phyloP scores from a whole-genome alignment of 148 eudicot genomes.

The Camellia granthamiana region DNA sequence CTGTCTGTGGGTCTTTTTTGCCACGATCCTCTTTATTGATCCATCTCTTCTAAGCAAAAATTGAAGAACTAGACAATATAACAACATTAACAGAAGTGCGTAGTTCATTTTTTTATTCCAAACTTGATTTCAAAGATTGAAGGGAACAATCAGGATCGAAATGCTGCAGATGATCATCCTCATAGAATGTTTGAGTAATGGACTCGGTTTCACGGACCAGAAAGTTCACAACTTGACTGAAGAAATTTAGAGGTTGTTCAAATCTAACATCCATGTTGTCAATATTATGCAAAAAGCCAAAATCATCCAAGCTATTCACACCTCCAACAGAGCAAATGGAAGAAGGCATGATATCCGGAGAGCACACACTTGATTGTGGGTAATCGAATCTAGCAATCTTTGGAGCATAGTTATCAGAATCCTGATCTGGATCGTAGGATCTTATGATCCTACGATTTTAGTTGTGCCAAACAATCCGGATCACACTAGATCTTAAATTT shows the following conservation, averaged over 20 bases:
- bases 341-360: conserved; percentile 62
- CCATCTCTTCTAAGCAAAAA: conserved; percentile 61
- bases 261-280: conserved; percentile 47
- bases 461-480: no score
- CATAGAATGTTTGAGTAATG: conserved; percentile 38
- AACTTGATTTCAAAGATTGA: conserved; percentile 30
- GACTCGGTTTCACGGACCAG: conserved; percentile 49
- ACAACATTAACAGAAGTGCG: conserved; percentile 37
- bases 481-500: no score
- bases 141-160: conserved; percentile 48
- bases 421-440: no score
- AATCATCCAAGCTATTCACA: conserved; percentile 54
- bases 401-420: conserved; percentile 10
- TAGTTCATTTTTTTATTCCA: conserved; percentile 41
- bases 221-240: conserved; percentile 33
- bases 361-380: conserved; percentile 34
- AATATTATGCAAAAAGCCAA: conserved; percentile 32
- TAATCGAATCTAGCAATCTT: conserved; percentile 28
- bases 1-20: conserved; percentile 24
- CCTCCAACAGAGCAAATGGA: conserved; percentile 62
- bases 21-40: conserved; percentile 46
- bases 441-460: no score
- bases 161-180: conserved; percentile 43
- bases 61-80: conserved; percentile 28
- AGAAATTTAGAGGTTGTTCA: conserved; percentile 42